phyloP scores from a whole-genome alignment of 441 rosid species.

The Gossypium schwendimanii region DNA sequence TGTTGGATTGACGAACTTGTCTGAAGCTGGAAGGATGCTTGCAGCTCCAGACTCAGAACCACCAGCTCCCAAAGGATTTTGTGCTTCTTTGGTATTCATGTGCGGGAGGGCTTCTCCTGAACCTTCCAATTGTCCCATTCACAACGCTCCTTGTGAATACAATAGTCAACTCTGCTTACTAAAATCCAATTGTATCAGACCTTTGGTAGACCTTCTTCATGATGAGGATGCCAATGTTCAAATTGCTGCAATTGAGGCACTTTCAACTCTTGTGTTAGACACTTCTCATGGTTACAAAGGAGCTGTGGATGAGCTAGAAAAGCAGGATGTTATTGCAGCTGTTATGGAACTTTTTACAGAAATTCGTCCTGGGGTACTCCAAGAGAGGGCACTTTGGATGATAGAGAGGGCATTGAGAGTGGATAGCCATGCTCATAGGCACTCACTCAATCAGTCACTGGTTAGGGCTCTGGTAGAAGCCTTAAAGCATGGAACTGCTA shows the following conservation, averaged over 20 bases:
- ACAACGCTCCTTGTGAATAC: slow-evolving; percentile 24
- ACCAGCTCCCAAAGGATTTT: slow-evolving; percentile 20
- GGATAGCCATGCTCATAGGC: slow-evolving; percentile 25
- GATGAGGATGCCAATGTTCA: slow-evolving; percentile 28
- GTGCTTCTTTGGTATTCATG: slow-evolving; percentile 20
- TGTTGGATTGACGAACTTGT: slow-evolving; percentile 31
- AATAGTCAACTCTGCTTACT: slow-evolving; percentile 29
- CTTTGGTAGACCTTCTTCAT: slow-evolving; percentile 25
- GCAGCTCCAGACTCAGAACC: slow-evolving; percentile 23
- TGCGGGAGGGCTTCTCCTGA: slow-evolving; percentile 23
- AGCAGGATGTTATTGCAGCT: slow-evolving; percentile 15
- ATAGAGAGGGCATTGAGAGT: slow-evolving; percentile 28
- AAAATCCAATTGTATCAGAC: slow-evolving; percentile 28
- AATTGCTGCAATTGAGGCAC: slow-evolving; percentile 34
- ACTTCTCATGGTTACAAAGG: slow-evolving; percentile 19
- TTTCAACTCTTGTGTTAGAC: slow-evolving; percentile 28
- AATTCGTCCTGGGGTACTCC: slow-evolving; percentile 30
- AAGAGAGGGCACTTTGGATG: slow-evolving; percentile 33
- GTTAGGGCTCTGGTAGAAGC: slow-evolving; percentile 29
- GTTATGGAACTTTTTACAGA: slow-evolving; percentile 27
- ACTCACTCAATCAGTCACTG: slow-evolving; percentile 23
- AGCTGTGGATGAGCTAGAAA: slow-evolving; percentile 28
- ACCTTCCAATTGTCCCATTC: slow-evolving; percentile 28
- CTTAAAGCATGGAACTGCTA: slow-evolving; percentile 28
- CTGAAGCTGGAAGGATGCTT: slow-evolving; percentile 25